phyloP scores from a whole-genome alignment of 306 rosid genomes.

The Cucumis sativus region DNA sequence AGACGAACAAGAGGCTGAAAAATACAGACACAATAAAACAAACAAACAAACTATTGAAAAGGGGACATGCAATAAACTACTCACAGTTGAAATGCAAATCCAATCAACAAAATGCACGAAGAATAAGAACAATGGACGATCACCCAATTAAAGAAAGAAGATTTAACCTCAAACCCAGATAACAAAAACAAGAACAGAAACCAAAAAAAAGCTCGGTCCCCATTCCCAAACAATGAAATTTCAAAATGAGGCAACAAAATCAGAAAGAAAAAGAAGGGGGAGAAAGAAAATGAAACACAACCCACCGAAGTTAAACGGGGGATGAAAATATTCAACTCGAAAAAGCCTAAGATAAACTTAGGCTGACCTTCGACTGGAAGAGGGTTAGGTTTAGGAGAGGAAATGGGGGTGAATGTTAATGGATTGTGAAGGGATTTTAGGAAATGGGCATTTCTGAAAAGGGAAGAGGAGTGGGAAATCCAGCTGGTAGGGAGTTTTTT shows the following conservation, averaged over 20 bases:
- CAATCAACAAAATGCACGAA: not conserved
- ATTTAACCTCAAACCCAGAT: not conserved
- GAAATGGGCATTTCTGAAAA: conserved; percentile 4
- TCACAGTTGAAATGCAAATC: not conserved
- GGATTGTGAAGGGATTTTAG: not conserved
- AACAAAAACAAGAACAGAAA: not conserved
- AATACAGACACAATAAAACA: not conserved
- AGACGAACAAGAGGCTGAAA: not conserved
- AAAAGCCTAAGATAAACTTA: conserved; percentile 6
- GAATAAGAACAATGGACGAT: not conserved
- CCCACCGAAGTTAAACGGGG: conserved; percentile 29
- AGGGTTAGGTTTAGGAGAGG: not conserved
- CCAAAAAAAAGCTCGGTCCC: not conserved
- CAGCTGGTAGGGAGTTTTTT: not conserved
- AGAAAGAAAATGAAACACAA: not conserved
- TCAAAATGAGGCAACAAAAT: not conserved
- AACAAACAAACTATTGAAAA: not conserved
- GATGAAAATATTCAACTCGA: conserved; percentile 16
- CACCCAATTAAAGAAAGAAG: not conserved
- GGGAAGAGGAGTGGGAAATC: not conserved
- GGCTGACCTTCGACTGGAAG: not conserved
- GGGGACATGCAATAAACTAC: not conserved
- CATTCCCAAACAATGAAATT: not conserved
- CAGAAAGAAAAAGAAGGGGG: not conserved
- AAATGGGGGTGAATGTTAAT: not conserved